Conservation (phyloP, 352 stramenopile species). For the Globisporangium okanoganense region DNA sequence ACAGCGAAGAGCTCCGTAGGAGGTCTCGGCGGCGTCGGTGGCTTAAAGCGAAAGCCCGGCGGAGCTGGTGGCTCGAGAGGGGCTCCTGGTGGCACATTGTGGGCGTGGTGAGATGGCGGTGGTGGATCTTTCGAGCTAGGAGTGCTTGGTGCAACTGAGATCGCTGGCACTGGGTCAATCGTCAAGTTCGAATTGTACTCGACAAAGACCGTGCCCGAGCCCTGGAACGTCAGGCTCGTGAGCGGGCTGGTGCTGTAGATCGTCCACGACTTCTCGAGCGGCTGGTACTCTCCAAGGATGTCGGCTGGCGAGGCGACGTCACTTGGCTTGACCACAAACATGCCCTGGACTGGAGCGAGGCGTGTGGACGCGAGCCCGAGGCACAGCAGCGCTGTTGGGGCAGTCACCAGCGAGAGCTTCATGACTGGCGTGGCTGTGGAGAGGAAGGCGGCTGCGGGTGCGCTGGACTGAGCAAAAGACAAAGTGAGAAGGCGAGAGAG, state of each 20-base stretch:
- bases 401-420: background rate
- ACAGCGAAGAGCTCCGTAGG: background rate
- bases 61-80: background rate
- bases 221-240: constrained; percentile 38
- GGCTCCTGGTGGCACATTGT: too few species aligned
- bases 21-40: too few species aligned
- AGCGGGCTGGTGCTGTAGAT: constrained; percentile 34
- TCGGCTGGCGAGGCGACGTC: background rate
- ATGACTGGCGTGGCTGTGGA: background rate
- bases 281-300: constrained; percentile 22
- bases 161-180: background rate
- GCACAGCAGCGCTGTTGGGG: background rate
- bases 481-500: too few species aligned
- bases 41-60: too few species aligned
- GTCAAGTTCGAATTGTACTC: constrained; percentile 14
- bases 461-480: background rate
- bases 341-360: background rate
- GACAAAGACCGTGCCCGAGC: constrained; percentile 52
- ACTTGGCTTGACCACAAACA: background rate
- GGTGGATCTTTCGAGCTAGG: too few species aligned
- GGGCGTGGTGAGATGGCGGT: too few species aligned
- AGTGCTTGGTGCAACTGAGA: too few species aligned
- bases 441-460: background rate
- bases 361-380: background rate
- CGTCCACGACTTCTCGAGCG: constrained; percentile 35